Evolutionary conservation across 768 basidiomycete species (phyloP), one percentile per base, ranked within the genome.

Genomic region (Naganishia vaughanmartiniae): DNA sequence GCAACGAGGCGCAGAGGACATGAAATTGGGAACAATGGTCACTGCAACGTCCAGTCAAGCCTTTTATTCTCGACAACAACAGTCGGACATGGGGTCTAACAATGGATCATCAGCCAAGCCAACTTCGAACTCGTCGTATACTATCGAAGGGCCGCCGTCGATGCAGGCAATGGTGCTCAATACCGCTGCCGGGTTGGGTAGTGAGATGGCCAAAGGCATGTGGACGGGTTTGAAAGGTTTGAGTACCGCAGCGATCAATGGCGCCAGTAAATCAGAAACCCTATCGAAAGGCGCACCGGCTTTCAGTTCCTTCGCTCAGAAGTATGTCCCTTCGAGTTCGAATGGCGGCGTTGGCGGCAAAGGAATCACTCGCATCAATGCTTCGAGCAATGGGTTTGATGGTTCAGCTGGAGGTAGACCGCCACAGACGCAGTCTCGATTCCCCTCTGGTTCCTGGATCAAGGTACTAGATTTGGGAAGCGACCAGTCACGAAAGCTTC

Each of bases 191-290:
- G 70, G 70, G 10, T 17, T 71, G 19, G 66, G 65, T 14, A 65
- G 36, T 30, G 70, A 71, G 19, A 66, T 71, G 42, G 70, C 70
- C 31, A 71, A 67, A 56, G 70, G 70, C 36, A 54, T 71, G 19
- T 71, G 70, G 70, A 65, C 65, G 17, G 70, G 70, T 15, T 54
- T 71, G 3, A 71, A 71, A 45, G 66, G 65, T 9, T 46, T 71
- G 11, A 56, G 70, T 24, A 33, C 53, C 26, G 70, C 63, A 12
- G 70, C 70, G 1, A 67, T 71, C 21, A 53, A 57, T 12, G 39
- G 60, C 4, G 70, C 70, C 10, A 71, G 70, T 55, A 33, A 48
- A 45, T 65, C 60, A 26, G 70, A 55, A 33, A 54, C 63, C 1
- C 24, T 71, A 9, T 67, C 65, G 28, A 71, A 67, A 66, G 66